Percentiles rank a stretch among this genome's conserved stretches.
Conservation (phyloP, 371 early-diverging fungal species). For the Rhizomucor pusillus region DNA sequence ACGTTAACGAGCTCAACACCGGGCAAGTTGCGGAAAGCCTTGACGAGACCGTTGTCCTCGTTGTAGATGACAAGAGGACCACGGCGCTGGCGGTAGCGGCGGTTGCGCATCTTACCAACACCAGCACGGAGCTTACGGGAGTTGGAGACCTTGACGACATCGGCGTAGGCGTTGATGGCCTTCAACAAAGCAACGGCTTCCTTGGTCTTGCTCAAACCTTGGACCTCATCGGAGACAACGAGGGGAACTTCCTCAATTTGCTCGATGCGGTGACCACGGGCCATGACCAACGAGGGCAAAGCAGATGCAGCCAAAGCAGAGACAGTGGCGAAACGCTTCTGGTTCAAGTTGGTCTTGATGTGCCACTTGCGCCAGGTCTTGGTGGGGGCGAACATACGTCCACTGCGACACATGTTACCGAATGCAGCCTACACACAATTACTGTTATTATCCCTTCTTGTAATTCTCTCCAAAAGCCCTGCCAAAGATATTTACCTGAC, state of each 20-base stretch:
- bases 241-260: slow-evolving; percentile 97
- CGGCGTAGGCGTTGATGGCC: slow-evolving; percentile 92
- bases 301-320: slow-evolving; percentile 99
- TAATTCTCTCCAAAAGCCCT: no score
- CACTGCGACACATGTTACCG: slow-evolving; percentile 99
- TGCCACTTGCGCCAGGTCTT: slow-evolving; percentile 99
- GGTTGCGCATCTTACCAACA: slow-evolving; percentile 99
- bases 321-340: slow-evolving; percentile 97
- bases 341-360: slow-evolving; percentile 97
- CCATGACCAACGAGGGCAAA: slow-evolving; percentile 93
- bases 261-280: slow-evolving; percentile 98
- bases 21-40: slow-evolving; percentile 99
- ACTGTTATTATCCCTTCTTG: neutral
- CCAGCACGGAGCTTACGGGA: slow-evolving; percentile 98
- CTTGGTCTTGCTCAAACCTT: slow-evolving; percentile 95
- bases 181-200: slow-evolving; percentile 93
- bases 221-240: slow-evolving; percentile 84
- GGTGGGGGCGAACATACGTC: slow-evolving; percentile 99
- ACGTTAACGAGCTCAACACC: slow-evolving; percentile 98
- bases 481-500: slow-evolving; percentile 84
- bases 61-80: slow-evolving; percentile 98
- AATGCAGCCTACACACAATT: slow-evolving; percentile 80
- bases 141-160: slow-evolving; percentile 97
- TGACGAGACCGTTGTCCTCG: slow-evolving; percentile 93
- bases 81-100: slow-evolving; percentile 97